Evolutionary conservation across 306 rosid genomes (phyloP).

Genomic region (Arachis hypogaea): DNA sequence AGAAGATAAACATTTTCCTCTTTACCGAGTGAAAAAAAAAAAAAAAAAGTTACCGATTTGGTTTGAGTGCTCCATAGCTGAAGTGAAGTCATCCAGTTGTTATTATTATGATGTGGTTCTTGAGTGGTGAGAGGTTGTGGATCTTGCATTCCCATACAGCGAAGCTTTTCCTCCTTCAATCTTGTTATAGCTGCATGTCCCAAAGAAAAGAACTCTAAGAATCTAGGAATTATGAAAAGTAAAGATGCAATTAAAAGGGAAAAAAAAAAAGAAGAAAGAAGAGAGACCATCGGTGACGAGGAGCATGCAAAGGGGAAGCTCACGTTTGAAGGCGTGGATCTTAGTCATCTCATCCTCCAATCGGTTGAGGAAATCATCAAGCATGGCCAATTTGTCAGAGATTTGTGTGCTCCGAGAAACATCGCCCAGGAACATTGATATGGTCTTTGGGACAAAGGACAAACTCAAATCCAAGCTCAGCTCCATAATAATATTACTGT

Average conservation of each 20-base stretch:
- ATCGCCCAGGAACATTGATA: constrained; percentile 53
- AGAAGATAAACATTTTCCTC: too few relatives aligned
- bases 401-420: constrained; percentile 45
- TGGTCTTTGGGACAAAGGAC: constrained; percentile 56
- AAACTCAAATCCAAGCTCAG: constrained; percentile 59
- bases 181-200: constrained; percentile 57
- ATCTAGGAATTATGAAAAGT: background rate
- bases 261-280: background rate
- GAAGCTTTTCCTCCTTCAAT: constrained; percentile 58
- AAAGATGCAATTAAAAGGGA: background rate
- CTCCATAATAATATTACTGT: constrained; percentile 45
- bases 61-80: constrained; percentile 65
- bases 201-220: background rate
- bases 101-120: constrained; percentile 37
- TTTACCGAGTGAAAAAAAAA: too few relatives aligned
- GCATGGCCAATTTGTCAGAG: constrained; percentile 48
- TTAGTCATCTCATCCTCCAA: constrained; percentile 74
- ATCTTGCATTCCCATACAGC: constrained; percentile 45
- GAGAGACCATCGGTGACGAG: constrained; percentile 69
- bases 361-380: constrained; percentile 50
- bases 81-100: constrained; percentile 62
- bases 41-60: constrained; percentile 42
- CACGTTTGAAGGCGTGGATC: constrained; percentile 77
- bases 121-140: constrained; percentile 45
- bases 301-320: constrained; percentile 81